Evolutionary conservation across 768 basidiomycete genomes (phyloP).

Genomic region (Boletus tylopilopsis): DNA sequence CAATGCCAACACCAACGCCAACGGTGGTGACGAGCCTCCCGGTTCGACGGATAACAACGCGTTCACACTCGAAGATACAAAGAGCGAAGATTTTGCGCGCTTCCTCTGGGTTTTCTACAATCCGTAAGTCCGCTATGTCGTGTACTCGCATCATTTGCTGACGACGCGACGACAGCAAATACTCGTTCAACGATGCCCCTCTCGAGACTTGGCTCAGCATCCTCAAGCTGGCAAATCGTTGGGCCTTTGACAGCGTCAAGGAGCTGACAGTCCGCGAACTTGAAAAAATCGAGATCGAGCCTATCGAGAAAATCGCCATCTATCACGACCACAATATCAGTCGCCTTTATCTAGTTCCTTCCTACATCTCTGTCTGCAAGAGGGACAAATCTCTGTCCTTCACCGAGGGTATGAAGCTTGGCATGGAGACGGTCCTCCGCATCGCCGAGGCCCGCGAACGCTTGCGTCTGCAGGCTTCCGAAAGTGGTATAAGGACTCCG

Average conservation of each 20-base stretch:
- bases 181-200: conserved; percentile 38
- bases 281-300: conserved; percentile 32
- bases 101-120: conserved; percentile 66
- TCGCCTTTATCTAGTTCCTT: conserved; percentile 32
- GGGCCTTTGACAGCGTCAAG: conserved; percentile 40
- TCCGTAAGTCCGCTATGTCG: conserved; percentile 36
- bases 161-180: conserved; percentile 28
- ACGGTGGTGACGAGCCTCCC: conserved; percentile 25
- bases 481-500: conserved; percentile 30
- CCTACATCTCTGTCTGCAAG: conserved; percentile 35
- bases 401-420: conserved; percentile 41
- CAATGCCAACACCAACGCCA: conserved; percentile 14
- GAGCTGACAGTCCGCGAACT: conserved; percentile 37
- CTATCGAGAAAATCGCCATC: conserved; percentile 37
- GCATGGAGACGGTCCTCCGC: conserved; percentile 35
- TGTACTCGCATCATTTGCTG: neutral
- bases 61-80: conserved; percentile 43
- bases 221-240: conserved; percentile 36
- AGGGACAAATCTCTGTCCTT: conserved; percentile 34
- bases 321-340: conserved; percentile 37
- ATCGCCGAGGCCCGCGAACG: conserved; percentile 39
- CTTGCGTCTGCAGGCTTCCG: conserved; percentile 33
- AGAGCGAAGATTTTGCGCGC: conserved; percentile 47
- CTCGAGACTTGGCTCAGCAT: conserved; percentile 41
- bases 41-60: conserved; percentile 41